These are phyloP conservation scores for Exophiala lecanii-corni DNA, from an alignment of 2,329 filamentous ascomycete species.

Conservation along the genomic window DNA sequence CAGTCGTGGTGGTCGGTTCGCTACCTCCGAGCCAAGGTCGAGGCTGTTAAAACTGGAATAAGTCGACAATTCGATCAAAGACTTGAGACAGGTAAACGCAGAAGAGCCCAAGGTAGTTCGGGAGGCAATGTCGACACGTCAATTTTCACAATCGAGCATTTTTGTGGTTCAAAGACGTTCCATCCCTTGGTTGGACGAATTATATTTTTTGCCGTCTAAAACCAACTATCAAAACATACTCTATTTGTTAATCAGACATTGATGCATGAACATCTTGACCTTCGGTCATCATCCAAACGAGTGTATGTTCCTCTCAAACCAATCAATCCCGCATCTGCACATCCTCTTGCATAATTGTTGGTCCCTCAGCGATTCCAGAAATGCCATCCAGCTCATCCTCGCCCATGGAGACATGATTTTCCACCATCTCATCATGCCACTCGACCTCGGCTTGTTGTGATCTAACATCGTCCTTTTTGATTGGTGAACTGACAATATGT, in stretches of 20 bases:
- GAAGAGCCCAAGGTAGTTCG: no score
- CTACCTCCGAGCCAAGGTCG: slow-evolving; percentile 1
- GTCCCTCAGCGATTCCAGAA: slow-evolving; percentile 7
- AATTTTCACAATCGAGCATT: no score
- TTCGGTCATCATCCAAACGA: neutral
- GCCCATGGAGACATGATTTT: slow-evolving; percentile 5
- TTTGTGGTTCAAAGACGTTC: no score
- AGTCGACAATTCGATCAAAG: no score
- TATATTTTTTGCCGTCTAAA: no score
- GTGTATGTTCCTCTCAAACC: neutral
- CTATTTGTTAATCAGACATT: no score
- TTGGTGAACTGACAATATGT: slow-evolving; percentile 19
- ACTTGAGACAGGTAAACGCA: no score
- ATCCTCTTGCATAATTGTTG: slow-evolving; percentile 6
- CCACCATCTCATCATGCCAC: slow-evolving; percentile 7
- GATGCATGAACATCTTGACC: no score
- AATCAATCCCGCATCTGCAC: slow-evolving; percentile 7
- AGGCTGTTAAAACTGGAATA: slow-evolving; percentile 17
- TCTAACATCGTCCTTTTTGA: slow-evolving; percentile 18
- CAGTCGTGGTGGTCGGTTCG: neutral
- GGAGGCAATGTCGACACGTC: no score
- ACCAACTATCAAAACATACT: no score
- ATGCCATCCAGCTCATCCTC: slow-evolving; percentile 9
- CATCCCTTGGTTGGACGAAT: no score
- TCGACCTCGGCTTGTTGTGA: slow-evolving; percentile 19